Percentiles rank a stretch among this genome's conserved stretches.
These are phyloP conservation scores for Fraxinus sp. DNA, from an alignment of 305 asterid genomes.

Conservation along the genomic window DNA sequence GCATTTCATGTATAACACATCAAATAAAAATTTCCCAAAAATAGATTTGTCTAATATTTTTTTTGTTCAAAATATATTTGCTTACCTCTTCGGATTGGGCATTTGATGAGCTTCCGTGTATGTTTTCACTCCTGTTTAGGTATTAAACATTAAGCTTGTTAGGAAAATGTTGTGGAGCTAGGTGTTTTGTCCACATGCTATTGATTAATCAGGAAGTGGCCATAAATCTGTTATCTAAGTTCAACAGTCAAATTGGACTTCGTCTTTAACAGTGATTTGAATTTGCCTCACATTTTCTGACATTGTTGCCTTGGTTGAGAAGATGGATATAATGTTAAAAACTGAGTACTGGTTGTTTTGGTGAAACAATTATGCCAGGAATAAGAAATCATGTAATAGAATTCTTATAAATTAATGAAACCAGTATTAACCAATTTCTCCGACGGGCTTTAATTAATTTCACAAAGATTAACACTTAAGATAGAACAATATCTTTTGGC, in stretches of 20 bases:
- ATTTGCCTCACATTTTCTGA: background rate
- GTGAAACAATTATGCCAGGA: background rate
- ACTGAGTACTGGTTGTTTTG: background rate
- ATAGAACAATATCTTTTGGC: background rate
- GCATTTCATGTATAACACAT: background rate
- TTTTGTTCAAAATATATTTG: background rate
- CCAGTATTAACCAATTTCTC: background rate
- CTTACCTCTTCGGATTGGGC: background rate
- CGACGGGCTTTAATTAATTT: background rate
- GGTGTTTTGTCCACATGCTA: background rate
- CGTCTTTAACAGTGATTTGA: background rate
- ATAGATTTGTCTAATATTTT: background rate
- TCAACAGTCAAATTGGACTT: background rate
- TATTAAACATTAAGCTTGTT: background rate
- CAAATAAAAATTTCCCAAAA: background rate
- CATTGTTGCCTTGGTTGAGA: background rate
- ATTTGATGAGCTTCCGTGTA: background rate
- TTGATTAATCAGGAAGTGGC: background rate
- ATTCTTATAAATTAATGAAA: background rate
- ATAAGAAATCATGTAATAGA: background rate
- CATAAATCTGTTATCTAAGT: background rate
- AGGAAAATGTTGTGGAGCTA: background rate
- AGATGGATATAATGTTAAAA: background rate
- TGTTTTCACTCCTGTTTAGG: background rate
- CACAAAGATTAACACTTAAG: background rate